These are phyloP conservation scores for Bertia moriformis DNA, from an alignment of 2,329 filamentous ascomycete genomes.

Conservation along the genomic window DNA sequence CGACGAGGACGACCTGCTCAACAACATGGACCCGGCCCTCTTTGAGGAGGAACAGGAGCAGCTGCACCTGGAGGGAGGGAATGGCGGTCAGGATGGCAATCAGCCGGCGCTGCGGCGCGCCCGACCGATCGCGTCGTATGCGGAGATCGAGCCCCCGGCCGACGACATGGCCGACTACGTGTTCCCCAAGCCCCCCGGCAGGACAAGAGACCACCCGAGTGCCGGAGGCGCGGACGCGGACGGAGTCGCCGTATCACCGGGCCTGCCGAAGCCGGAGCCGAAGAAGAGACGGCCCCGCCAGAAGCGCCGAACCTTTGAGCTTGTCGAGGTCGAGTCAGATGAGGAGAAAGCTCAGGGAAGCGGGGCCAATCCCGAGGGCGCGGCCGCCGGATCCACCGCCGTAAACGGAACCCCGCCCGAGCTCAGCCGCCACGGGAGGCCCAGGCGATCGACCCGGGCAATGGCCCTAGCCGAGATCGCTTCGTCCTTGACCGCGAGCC, in stretches of 20 bases:
- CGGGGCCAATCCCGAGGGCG: neutral
- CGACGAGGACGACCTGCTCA: slow-evolving; percentile 12
- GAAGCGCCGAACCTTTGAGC: neutral
- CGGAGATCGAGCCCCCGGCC: slow-evolving; percentile 25
- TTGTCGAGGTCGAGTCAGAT: neutral
- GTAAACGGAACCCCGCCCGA: neutral
- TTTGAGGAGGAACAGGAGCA: slow-evolving; percentile 13
- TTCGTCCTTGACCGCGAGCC: too few relatives aligned
- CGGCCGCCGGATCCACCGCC: neutral
- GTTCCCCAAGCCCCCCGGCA: slow-evolving; percentile 4
- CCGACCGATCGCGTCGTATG: slow-evolving; percentile 33
- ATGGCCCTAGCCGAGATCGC: too few relatives aligned
- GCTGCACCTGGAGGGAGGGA: slow-evolving; percentile 8
- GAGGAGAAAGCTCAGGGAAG: neutral
- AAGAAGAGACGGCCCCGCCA: neutral
- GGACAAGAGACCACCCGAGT: too few relatives aligned
- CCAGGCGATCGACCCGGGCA: too few relatives aligned
- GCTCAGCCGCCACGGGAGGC: too few relatives aligned
- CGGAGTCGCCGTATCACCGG: too few relatives aligned
- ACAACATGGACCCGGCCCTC: slow-evolving; percentile 38
- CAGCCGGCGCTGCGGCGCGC: slow-evolving; percentile 34
- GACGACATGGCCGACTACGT: slow-evolving; percentile 27
- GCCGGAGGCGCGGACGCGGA: too few relatives aligned
- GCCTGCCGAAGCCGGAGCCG: too few relatives aligned
- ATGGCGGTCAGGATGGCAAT: slow-evolving; percentile 14